Percentiles rank a stretch among this genome's conserved stretches.
phyloP scores from a whole-genome alignment of 768 basidiomycete species.

The Myochromella boudieri region DNA sequence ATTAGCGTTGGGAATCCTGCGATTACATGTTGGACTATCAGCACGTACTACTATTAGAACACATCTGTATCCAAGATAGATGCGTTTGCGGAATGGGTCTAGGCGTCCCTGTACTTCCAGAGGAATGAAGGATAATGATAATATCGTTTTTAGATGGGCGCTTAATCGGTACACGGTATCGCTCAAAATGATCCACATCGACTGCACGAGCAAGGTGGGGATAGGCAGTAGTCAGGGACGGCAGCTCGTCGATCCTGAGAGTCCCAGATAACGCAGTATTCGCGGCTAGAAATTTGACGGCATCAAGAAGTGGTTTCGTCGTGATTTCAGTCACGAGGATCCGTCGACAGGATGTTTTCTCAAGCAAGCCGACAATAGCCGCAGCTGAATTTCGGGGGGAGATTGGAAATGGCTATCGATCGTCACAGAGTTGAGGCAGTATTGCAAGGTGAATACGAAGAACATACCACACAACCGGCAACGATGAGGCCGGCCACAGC shows the following conservation, averaged over 20 bases:
- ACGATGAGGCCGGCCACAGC: conserved; percentile 35
- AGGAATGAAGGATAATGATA: conserved; percentile 34
- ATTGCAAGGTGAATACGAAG: background rate
- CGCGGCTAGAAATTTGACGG: conserved; percentile 13
- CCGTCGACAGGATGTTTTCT: conserved; percentile 27
- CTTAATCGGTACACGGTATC: conserved; percentile 1
- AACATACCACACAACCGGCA: conserved; percentile 34
- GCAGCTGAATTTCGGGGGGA: conserved; percentile 26
- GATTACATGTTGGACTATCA: background rate
- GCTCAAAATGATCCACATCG: conserved; percentile 4
- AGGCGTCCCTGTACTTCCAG: conserved; percentile 39
- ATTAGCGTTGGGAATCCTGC: background rate
- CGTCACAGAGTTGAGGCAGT: background rate
- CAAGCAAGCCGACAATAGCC: conserved; percentile 32
- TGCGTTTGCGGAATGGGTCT: conserved; percentile 32
- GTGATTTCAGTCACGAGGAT: conserved; percentile 28
- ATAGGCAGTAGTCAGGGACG: conserved; percentile 4
- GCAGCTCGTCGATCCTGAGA: conserved; percentile 1
- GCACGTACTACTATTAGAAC: background rate
- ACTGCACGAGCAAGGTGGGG: conserved; percentile 12
- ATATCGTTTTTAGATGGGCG: conserved; percentile 16
- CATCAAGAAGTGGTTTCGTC: conserved; percentile 20
- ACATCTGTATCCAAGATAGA: conserved; percentile 18
- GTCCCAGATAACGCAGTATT: background rate
- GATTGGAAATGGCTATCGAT: conserved; percentile 36